phyloP scores from a whole-genome alignment of 768 basidiomycete species.

The Leccinum broughii region DNA sequence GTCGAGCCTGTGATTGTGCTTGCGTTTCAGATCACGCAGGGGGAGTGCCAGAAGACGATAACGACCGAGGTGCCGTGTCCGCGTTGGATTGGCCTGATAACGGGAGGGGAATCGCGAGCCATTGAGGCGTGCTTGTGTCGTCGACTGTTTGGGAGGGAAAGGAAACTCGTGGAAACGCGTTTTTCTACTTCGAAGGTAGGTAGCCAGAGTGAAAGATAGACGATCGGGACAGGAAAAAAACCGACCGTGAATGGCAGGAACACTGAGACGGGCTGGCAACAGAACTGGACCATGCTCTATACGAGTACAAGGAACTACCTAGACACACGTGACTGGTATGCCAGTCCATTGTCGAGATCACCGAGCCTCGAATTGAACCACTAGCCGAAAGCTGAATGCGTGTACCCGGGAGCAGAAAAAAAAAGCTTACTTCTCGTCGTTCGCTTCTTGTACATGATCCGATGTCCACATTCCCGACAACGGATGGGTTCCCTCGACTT shows the following conservation, averaged over 20 bases:
- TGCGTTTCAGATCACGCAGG: too few relatives aligned
- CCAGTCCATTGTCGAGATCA: conserved; percentile 10
- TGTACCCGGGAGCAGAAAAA: background rate
- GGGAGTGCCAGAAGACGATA: background rate
- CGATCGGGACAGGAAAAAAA: background rate
- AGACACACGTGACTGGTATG: background rate
- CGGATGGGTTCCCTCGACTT: conserved; percentile 90
- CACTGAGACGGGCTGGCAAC: background rate
- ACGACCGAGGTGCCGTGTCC: too few relatives aligned
- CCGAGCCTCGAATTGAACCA: conserved; percentile 37
- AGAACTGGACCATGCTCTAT: background rate
- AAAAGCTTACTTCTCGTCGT: conserved; percentile 80
- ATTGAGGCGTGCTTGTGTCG: background rate
- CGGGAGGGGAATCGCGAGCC: too few relatives aligned
- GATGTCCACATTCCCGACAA: conserved; percentile 94
- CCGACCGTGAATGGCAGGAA: background rate
- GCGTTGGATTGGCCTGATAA: too few relatives aligned
- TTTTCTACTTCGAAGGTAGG: background rate
- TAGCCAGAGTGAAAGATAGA: too few relatives aligned
- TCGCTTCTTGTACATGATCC: conserved; percentile 98
- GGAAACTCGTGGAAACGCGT: background rate
- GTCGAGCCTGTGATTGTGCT: too few relatives aligned
- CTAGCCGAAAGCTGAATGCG: conserved; percentile 15
- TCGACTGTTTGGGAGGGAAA: too few relatives aligned
- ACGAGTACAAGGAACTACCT: background rate